Evolutionary conservation across 257 asterid genomes (phyloP).

Genomic region (Fraxinus excelsior): DNA sequence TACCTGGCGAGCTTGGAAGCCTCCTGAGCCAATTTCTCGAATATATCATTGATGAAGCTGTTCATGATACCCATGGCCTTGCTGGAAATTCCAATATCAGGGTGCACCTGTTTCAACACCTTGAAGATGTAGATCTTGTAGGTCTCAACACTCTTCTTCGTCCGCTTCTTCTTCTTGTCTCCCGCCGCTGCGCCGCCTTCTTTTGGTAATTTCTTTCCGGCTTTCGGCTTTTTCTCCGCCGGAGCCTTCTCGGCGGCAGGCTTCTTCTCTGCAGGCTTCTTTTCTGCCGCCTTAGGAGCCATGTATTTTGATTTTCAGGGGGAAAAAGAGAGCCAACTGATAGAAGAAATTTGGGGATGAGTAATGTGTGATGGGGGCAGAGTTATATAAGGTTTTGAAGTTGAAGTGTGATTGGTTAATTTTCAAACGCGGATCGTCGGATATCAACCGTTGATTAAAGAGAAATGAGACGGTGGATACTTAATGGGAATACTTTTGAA

Average conservation of each 20-base stretch:
- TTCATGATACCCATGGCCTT: slow-evolving; percentile 1
- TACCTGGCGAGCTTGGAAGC: neutral
- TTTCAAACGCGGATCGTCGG: neutral
- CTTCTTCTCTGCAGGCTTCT: neutral
- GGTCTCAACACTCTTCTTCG: neutral
- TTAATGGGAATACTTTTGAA: neutral
- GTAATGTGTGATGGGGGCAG: neutral
- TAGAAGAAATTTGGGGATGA: neutral
- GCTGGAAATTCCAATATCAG: neutral
- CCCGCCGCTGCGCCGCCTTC: neutral
- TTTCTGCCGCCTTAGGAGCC: neutral
- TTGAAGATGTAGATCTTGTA: slow-evolving; percentile 2
- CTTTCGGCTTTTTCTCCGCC: neutral
- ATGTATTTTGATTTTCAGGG: neutral
- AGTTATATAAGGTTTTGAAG: slow-evolving; percentile 24
- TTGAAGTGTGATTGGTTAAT: neutral
- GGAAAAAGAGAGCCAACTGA: neutral
- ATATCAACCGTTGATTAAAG: slow-evolving; percentile 7
- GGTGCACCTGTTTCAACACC: neutral
- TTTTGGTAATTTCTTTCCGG: neutral
- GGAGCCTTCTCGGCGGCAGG: neutral
- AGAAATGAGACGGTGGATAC: slow-evolving; percentile 16
- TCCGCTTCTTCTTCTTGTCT: neutral
- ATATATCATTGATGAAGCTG: neutral
- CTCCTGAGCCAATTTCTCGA: slow-evolving; percentile 7